Base-by-base conservation (phyloP, 768 basidiomycete genomes). In the Phlegmacium glaucopus region DNA sequence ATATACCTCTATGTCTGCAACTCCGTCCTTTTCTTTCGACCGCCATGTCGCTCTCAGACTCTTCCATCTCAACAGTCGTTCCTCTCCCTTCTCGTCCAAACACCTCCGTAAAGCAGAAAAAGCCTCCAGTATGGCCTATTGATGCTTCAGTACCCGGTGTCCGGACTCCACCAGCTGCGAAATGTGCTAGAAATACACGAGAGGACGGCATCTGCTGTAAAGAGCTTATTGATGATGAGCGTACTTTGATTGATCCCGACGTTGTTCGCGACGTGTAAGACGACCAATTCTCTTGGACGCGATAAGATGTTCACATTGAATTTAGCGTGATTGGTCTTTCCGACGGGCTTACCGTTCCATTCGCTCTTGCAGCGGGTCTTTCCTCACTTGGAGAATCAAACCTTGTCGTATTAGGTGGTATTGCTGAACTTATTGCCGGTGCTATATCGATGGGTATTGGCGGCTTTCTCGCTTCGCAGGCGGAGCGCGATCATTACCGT, bases 371-470 rank as follows among this genome's bases (percentile, higher is more conserved):
- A 2, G 93, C 93, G 4, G 93, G 93, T 46, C 78, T 94, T 18
- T 89, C 90, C 9, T 87, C 93, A 9, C 77, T 96, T 32, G 94
- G 94, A 39, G 83, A 89, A 49, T 93, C 91, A 6, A 82, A 77
- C 45, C 77, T 97, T n/a, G 96, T 99, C 52, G 87, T 95, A 41
- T 78, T 95, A 25, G 95, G 93, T 45, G 96, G 96, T 12, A 71
- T 96, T 29, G 95, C 96, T 1, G 96, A 99, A 64, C 85, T 99
- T 55, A 91, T 95, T 48, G 92, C 94, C 1, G 96, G 96, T 6
- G 90, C 94, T 10, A 90, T 98, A 39, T 93, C 90, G 2, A 99
- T 99, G 95, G 96, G 96, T 51, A 89, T 99, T 34, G 96, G 96
- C 44, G 95, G 95, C 15, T 97, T 95, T 77, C 85, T 99, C 41